Evolutionary conservation across 2,329 filamentous ascomycete species (phyloP).

Genomic region (Cordyceps pruinosa): DNA sequence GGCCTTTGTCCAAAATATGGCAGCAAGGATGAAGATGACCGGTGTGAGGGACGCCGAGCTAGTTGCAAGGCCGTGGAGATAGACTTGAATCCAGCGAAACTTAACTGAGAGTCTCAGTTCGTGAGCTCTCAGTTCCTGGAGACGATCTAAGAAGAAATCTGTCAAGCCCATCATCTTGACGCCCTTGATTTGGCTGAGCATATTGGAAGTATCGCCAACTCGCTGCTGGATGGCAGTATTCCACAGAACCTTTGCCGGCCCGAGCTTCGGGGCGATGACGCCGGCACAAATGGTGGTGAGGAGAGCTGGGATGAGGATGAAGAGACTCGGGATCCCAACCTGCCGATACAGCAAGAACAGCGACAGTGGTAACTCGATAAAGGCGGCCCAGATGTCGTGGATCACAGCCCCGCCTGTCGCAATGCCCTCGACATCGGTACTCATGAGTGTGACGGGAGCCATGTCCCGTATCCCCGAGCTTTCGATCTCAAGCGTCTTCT

Average conservation of each 20-base stretch:
- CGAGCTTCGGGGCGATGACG: conserved; percentile 22
- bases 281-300: conserved; percentile 18
- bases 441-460: conserved; percentile 39
- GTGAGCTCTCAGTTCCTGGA: conserved; percentile 29
- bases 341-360: conserved; percentile 30
- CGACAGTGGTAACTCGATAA: conserved; percentile 31
- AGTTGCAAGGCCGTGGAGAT: conserved; percentile 24
- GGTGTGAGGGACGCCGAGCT: conserved; percentile 25
- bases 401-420: conserved; percentile 20
- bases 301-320: conserved; percentile 21
- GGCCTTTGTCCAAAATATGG: conserved; percentile 27
- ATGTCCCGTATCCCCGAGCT: conserved; percentile 24
- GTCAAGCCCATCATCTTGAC: conserved; percentile 39
- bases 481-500: conserved; percentile 33
- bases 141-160: conserved; percentile 23
- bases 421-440: conserved; percentile 35
- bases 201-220: conserved; percentile 32
- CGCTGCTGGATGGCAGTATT: conserved; percentile 33
- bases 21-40: conserved; percentile 26
- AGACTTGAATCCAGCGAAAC: conserved; percentile 30
- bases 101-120: conserved; percentile 33
- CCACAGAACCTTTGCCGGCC: conserved; percentile 32
- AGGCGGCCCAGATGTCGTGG: conserved; percentile 33
- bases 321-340: conserved; percentile 25
- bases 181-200: conserved; percentile 35